phyloP scores from a whole-genome alignment of 306 rosid species.

The Begonia loranthoides region DNA sequence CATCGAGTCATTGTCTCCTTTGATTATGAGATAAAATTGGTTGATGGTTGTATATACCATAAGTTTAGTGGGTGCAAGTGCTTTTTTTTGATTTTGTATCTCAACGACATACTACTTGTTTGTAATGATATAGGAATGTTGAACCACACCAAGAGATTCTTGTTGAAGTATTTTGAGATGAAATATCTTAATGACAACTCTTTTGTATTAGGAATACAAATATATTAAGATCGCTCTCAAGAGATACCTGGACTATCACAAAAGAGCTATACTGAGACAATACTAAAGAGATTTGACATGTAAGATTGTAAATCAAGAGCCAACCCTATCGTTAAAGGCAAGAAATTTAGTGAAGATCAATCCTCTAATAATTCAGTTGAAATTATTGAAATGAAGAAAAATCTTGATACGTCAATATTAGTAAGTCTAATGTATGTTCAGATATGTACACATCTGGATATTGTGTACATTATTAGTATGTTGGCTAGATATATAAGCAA shows the following conservation, averaged over 20 bases:
- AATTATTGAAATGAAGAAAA: background rate
- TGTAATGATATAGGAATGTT: background rate
- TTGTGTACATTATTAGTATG: too few relatives aligned
- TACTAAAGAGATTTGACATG: background rate
- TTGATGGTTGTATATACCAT: background rate
- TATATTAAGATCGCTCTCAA: background rate
- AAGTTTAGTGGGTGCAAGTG: background rate
- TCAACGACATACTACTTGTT: background rate
- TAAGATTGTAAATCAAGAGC: background rate
- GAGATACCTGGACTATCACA: background rate
- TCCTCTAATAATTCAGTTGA: background rate
- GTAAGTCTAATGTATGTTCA: background rate
- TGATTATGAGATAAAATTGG: background rate
- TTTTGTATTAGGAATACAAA: background rate
- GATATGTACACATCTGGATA: too few relatives aligned
- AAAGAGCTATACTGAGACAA: background rate
- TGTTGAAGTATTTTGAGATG: background rate
- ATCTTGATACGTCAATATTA: background rate
- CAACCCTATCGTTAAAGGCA: background rate
- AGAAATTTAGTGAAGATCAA: background rate
- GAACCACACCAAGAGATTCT: background rate
- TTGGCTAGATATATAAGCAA: background rate
- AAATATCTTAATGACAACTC: background rate
- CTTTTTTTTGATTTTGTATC: background rate
- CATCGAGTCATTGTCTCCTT: constrained; percentile 1